Conservation (phyloP, 768 basidiomycete genomes). For the Flagelloscypha sp. region DNA sequence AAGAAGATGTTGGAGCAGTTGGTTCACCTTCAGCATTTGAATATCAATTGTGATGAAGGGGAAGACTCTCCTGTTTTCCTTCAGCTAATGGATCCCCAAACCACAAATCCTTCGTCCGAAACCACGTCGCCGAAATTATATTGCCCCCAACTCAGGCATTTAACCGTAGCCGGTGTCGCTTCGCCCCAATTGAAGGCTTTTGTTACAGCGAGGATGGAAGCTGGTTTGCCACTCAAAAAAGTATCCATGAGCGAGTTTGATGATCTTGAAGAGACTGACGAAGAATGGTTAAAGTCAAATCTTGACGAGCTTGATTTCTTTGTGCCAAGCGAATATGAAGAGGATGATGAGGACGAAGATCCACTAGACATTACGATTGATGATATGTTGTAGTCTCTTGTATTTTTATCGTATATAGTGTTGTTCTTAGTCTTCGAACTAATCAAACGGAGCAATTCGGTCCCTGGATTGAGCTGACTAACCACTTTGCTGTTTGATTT, state of each 20-base stretch:
- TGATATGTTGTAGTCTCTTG: no score
- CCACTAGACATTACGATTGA: no score
- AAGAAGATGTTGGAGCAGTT: background rate
- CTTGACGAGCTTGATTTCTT: constrained; percentile 47
- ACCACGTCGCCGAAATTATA: constrained; percentile 18
- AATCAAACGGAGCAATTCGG: no score
- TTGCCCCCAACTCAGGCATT: constrained; percentile 43
- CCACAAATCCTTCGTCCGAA: constrained; percentile 9
- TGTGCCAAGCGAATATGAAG: constrained; percentile 47
- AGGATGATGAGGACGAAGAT: constrained; percentile 28
- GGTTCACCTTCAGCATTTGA: constrained; percentile 3
- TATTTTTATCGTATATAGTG: no score
- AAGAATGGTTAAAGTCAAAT: constrained; percentile 44
- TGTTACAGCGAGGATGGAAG: constrained; percentile 31
- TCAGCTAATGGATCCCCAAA: constrained; percentile 11
- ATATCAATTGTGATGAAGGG: constrained; percentile 25
- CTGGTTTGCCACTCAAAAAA: constrained; percentile 39
- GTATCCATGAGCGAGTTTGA: constrained; percentile 38
- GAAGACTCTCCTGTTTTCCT: constrained; percentile 24
- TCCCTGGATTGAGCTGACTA: no score
- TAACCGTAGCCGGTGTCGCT: constrained; percentile 38
- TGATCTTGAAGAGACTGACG: constrained; percentile 30
- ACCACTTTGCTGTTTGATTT: no score
- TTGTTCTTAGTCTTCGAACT: no score
- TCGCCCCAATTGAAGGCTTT: constrained; percentile 35